These are phyloP conservation scores for Xylaria scruposa DNA, from an alignment of 495 filamentous ascomycete genomes.

Conservation along the genomic window DNA sequence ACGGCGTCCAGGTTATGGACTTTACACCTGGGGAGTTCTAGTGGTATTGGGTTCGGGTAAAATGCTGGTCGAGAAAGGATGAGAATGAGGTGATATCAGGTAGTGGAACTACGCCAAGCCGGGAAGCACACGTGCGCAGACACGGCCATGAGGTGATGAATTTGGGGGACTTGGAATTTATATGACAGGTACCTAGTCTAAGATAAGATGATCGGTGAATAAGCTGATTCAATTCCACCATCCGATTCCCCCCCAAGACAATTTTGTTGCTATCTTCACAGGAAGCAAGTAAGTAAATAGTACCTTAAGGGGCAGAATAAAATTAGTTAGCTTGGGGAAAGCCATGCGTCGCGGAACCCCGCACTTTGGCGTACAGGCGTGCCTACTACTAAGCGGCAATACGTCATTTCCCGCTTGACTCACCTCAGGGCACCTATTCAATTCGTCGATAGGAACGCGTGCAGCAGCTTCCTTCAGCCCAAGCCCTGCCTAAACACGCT, in stretches of 20 bases:
- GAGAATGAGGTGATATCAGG: no score
- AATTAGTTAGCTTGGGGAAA: background rate
- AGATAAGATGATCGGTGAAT: constrained; percentile 21
- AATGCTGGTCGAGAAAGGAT: background rate
- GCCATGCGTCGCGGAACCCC: constrained; percentile 3
- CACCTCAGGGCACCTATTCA: background rate
- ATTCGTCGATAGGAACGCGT: background rate
- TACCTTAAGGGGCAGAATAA: no score
- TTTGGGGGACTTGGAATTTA: constrained; percentile 3
- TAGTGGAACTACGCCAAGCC: no score
- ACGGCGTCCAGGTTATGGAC: constrained; percentile 50
- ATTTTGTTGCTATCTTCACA: background rate
- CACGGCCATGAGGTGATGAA: constrained; percentile 1
- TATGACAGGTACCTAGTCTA: background rate
- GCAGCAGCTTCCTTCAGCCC: constrained; percentile 5
- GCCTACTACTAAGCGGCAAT: constrained; percentile 3
- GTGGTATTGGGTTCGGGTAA: no score
- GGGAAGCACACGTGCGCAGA: background rate
- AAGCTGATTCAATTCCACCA: background rate
- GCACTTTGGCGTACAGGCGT: background rate
- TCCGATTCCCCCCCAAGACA: background rate
- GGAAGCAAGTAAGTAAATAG: background rate
- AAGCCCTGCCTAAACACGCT: background rate
- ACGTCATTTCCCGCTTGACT: constrained; percentile 33
- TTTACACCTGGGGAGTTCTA: constrained; percentile 52